Evolutionary conservation across 2,329 filamentous ascomycete genomes (phyloP).

Genomic region (Aspergillus niger): DNA sequence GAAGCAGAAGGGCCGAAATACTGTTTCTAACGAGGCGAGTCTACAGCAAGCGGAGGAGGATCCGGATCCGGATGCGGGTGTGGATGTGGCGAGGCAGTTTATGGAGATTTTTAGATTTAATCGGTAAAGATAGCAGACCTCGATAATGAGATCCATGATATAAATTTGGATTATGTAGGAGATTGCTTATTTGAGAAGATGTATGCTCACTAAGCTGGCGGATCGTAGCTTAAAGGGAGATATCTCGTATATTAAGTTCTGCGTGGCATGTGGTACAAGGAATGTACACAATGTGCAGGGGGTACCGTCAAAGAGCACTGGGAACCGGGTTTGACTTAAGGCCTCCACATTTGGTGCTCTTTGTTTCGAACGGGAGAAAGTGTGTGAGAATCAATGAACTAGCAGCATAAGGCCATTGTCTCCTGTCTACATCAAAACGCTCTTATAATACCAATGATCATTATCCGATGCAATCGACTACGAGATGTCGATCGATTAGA

Average conservation of each 20-base stretch:
- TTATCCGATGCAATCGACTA: constrained; percentile 12
- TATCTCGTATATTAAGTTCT: background rate
- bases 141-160: background rate
- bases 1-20: constrained; percentile 20
- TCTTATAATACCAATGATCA: background rate
- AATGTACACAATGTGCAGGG: background rate
- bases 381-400: too few relatives aligned
- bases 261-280: background rate
- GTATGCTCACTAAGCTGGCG: background rate
- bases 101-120: constrained; percentile 50
- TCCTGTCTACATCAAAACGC: background rate
- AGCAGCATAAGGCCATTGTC: background rate
- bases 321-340: background rate
- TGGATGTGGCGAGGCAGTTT: constrained; percentile 47
- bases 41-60: constrained; percentile 30
- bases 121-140: constrained; percentile 27
- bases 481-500: constrained; percentile 12
- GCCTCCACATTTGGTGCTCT: background rate
- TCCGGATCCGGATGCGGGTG: constrained; percentile 38
- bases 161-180: background rate
- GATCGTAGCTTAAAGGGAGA: background rate
- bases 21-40: constrained; percentile 14
- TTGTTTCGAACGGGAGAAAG: background rate
- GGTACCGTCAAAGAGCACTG: background rate
- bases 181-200: background rate